Evolutionary conservation across 768 basidiomycete genomes (phyloP), one percentile per base, ranked within the genome.

Genomic region (Russula abietina): DNA sequence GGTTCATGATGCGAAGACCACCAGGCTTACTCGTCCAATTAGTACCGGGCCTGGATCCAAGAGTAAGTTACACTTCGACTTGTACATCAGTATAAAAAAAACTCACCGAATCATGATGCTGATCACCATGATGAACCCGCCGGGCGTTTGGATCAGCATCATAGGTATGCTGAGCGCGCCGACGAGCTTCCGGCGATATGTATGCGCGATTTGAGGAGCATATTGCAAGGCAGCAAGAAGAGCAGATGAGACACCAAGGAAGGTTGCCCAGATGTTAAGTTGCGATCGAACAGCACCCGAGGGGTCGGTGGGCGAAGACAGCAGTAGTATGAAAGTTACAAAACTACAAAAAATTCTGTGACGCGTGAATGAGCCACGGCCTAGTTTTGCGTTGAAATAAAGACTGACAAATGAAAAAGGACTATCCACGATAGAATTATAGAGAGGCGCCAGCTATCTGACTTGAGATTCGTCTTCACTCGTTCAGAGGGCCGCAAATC

Each of bases 131-230:
- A 91, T 71, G 3, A 91, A 76, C 1, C 90, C 88, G 4, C 94
- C 95, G 3, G 94, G 94, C 14, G 85, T 92, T 74, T 98, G 96
- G 17, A 99, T 91, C 53, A 84, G 75, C 96, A 99, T 98, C 85
- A 93, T 98, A 1, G 89, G 88, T 60, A 99, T 90, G 70, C 92
- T 94, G 17, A 98, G 78, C 0, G 93, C 93, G 3, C 96, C 96
- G 10, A 98, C 94, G 14, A 96, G 81, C 70, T 86, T 88, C 33
- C 81, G 73, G 5, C 75, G 77, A 68, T 88, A 97, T 1, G 95
- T 98, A 64, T 87, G 84, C 14, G 82, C 67, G 28, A 99, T 78
- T 72, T 97, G 95, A 0, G 96, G 95, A 0, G 86, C 80, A 64
- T 98, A 99, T 73, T 99, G 95, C 6, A 89, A 75, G 4, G 84